Evolutionary conservation across 106 monocot genomes (phyloP), one percentile per base, ranked within the genome.

Genomic region (Triglochin maritima): DNA sequence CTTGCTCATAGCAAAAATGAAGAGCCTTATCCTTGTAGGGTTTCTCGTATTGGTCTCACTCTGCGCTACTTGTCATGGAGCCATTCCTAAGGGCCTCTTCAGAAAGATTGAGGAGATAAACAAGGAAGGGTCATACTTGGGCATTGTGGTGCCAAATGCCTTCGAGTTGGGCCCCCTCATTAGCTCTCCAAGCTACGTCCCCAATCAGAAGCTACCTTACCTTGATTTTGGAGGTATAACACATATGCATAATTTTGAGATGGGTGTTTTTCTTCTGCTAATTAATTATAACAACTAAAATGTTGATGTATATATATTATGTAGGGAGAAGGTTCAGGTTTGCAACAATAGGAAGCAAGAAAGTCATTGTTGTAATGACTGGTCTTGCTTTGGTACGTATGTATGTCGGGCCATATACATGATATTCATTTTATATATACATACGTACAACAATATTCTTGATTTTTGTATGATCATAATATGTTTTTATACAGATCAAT

Each of bases 371-470:
- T 10, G 66, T 80, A 11, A 80, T 80, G 77, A 80, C 77, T 41
- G 84, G 80, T 49, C 50, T 84, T 17, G 56, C 79, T 72, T 73
- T 79, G 80, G 80, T 83, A 60, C 17, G 53, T 53, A 12, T 9
- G 64, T 64, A 16, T 81, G 81, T 78, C 81, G 78, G 17, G 85
- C 81, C 56, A 29, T 85, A n/a, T 57, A 82, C 81, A 82, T 85
- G 85, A 79, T 85, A 67, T 7, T 61, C 51, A 3, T 14, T 48
- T 65, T 50, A 12, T 3, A 49, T 48, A 29, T 1, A 29, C 29
- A 29, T 1, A 29, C 29, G 29, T 29, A 29, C 16, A 51, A 17
- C 49, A n/a, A n/a, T n/a, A 17, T 41, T n/a, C 41, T 49, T 29
- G 10, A 56, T 57, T 0, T 59, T 46, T 47, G 11, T 56, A 5